Percentiles rank a stretch among this genome's conserved stretches.
phyloP scores from a whole-genome alignment of 345 rosid species.

The Excoecaria agallocha region DNA sequence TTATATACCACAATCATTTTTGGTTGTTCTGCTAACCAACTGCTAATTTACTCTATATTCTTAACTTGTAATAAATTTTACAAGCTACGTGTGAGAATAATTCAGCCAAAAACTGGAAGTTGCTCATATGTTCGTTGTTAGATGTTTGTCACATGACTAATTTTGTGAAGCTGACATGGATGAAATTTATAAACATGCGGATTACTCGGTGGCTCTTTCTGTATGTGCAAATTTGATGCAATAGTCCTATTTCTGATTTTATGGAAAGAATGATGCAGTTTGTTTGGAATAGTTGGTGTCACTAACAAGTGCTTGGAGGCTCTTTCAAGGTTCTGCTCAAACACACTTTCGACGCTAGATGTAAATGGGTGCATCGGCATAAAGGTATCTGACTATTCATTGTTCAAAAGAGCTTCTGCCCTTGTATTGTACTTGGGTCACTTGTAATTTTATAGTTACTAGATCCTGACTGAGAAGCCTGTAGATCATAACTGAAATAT shows the following conservation, averaged over 20 bases:
- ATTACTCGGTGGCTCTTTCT: background rate
- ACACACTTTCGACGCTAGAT: conserved; percentile 72
- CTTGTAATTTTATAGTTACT: background rate
- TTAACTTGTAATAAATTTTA: background rate
- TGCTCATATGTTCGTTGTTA: background rate
- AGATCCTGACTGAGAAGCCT: background rate
- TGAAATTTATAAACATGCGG: background rate
- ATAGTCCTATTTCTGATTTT: conserved; percentile 17
- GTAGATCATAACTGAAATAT: conserved; percentile 5
- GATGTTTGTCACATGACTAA: background rate
- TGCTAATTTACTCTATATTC: background rate
- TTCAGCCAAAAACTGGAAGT: background rate
- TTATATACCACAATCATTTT: background rate
- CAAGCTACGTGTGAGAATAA: background rate
- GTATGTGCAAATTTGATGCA: background rate
- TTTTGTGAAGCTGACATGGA: background rate
- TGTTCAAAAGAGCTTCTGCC: background rate
- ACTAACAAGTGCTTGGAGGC: conserved; percentile 73
- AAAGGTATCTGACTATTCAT: conserved; percentile 47
- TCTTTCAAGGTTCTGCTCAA: conserved; percentile 69
- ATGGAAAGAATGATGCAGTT: conserved; percentile 46
- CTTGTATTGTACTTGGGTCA: background rate
- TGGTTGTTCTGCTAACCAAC: background rate
- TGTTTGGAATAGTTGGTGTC: conserved; percentile 92
- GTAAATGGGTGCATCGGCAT: conserved; percentile 89